Percentiles rank a stretch among this genome's conserved stretches.
Evolutionary conservation across 2,329 filamentous ascomycete species (phyloP).

Genomic region (Eurotiales sp.): DNA sequence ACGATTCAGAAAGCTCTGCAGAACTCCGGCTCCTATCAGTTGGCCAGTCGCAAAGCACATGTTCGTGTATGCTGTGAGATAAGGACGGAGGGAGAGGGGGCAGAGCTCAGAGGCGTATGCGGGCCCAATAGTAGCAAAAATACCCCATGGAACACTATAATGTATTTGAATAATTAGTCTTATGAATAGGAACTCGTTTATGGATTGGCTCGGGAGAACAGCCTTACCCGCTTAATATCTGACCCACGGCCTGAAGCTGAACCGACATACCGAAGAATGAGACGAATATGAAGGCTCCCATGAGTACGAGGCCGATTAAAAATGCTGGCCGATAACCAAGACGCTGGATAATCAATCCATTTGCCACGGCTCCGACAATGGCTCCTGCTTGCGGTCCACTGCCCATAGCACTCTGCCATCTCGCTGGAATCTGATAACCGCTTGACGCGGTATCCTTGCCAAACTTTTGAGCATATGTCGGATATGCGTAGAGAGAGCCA

Average conservation of each 20-base stretch:
- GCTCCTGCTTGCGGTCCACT: slow-evolving; percentile 59
- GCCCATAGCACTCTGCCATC: slow-evolving; percentile 52
- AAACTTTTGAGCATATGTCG: slow-evolving; percentile 39
- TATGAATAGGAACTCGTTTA: slow-evolving; percentile 19
- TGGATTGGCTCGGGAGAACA: too few species aligned
- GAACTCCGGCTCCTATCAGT: slow-evolving; percentile 48
- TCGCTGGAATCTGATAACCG: slow-evolving; percentile 46
- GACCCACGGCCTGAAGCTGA: neutral
- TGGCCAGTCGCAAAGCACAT: slow-evolving; percentile 57
- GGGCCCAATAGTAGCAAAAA: slow-evolving; percentile 51
- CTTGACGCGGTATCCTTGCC: slow-evolving; percentile 14
- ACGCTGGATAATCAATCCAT: slow-evolving; percentile 60
- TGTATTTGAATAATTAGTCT: slow-evolving; percentile 40
- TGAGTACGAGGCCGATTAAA: slow-evolving; percentile 34
- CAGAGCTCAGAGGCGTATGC: slow-evolving; percentile 52
- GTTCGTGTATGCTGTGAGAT: slow-evolving; percentile 55
- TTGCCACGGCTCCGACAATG: slow-evolving; percentile 65
- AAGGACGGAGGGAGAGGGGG: slow-evolving; percentile 44
- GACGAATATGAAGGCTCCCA: slow-evolving; percentile 43
- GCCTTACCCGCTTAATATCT: neutral
- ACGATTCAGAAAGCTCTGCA: slow-evolving; percentile 38
- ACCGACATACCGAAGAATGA: slow-evolving; percentile 37
- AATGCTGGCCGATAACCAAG: slow-evolving; percentile 42
- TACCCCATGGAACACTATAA: slow-evolving; percentile 53
- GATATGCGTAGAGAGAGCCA: slow-evolving; percentile 47